Base-by-base conservation (phyloP, 441 rosid species). In the Adansonia grandidieri region DNA sequence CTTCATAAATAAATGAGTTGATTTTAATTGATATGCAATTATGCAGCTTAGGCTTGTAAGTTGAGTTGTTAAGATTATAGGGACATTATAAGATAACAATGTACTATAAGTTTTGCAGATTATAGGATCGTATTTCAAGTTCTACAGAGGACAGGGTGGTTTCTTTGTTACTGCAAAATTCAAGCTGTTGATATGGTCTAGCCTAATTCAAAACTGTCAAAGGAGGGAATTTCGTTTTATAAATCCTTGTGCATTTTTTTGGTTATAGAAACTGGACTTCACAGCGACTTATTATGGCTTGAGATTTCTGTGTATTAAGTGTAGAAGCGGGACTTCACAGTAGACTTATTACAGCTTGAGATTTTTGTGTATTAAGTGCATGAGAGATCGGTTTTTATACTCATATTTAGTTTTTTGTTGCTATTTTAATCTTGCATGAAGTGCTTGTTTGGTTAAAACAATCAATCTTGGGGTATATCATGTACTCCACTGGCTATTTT, bases 391-490 rank as follows among this genome's bases (percentile, higher is more conserved):
- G 5, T n/a, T 9, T 15, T 15, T 65, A 13, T 71, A 11, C 19
- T 50, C 17, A 15, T 32, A 51, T 51, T 8, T 28, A 51, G 61
- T 71, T 14, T 15, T 15, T 14, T 14, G 61, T 51, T 65, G 48
- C 70, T 65, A 64, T 64, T 64, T 40, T 9, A 65, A 17, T 44
- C 70, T 40, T 54, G 51, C 44, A 14, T 66, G 50, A 66, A 44
- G 9, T 66, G 51, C 6, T 47, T 70, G 47, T 42, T 50, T 37
- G 24, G 32, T 37, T 11, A 37, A 72, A 72, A 73, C 53, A 73
- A n/a, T 73, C 40, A 56, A 71, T 20, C 24, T 71, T 32, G 58
- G 17, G 48, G 24, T 53, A 53, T 51, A 70, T 28, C n/a, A 22
- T 65, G 71, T 28, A 53, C 14, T 37, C 42, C 42, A 37, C 42